phyloP scores from a whole-genome alignment of 2,329 filamentous ascomycete species.

The Corynespora cassiicola region DNA sequence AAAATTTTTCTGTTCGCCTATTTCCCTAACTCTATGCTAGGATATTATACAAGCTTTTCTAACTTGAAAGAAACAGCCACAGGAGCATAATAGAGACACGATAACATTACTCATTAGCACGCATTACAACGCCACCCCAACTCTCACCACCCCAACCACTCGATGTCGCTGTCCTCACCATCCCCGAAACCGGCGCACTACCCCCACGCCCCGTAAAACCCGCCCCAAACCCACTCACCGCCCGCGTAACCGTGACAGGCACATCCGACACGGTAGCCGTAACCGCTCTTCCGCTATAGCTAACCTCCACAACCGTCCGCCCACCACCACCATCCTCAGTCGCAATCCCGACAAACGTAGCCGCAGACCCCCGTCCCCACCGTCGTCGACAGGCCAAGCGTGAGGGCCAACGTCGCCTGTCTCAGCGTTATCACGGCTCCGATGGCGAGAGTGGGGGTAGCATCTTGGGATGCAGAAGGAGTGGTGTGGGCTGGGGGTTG shows the following conservation, averaged over 20 bases:
- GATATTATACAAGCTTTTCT: too few species aligned
- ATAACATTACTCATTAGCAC: too few species aligned
- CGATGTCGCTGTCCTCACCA: not conserved
- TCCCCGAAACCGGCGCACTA: not conserved
- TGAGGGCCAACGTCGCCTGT: constrained; percentile 26
- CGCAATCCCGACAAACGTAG: constrained; percentile 29
- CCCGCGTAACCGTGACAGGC: constrained; percentile 23
- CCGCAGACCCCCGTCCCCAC: constrained; percentile 23
- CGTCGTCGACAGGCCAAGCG: constrained; percentile 33
- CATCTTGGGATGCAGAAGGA: not conserved
- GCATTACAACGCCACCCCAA: not conserved
- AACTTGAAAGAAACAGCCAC: too few species aligned
- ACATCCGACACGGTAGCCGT: constrained; percentile 30
- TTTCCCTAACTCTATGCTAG: too few species aligned
- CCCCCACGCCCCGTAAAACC: constrained; percentile 28
- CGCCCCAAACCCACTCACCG: constrained; percentile 26
- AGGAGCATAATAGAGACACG: too few species aligned
- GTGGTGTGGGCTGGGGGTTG: not conserved
- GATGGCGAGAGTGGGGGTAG: constrained; percentile 9
- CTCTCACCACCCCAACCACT: not conserved
- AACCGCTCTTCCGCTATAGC: constrained; percentile 33
- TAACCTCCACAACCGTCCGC: constrained; percentile 31
- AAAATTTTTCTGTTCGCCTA: too few species aligned
- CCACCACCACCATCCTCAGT: constrained; percentile 30
- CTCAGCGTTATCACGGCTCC: constrained; percentile 23